phyloP scores from a whole-genome alignment of 2,329 filamentous ascomycete species.

The Botrytis tulipae region DNA sequence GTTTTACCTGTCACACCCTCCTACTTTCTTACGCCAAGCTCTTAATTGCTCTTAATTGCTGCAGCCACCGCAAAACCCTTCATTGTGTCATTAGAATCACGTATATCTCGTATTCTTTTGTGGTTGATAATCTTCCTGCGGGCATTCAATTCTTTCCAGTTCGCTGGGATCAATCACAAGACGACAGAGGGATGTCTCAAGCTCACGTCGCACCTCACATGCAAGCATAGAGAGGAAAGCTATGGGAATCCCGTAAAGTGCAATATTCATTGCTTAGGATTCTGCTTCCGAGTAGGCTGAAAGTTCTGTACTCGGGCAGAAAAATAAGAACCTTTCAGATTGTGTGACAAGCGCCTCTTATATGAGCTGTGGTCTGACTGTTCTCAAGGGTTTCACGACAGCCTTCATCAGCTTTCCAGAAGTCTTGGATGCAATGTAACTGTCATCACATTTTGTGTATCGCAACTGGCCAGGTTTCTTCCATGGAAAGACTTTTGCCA shows the following conservation, averaged over 20 bases:
- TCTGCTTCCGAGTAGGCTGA: neutral
- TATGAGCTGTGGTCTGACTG: conserved; percentile 1
- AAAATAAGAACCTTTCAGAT: neutral
- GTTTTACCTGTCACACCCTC: neutral
- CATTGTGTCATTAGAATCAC: neutral
- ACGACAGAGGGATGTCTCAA: neutral
- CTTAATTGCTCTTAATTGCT: neutral
- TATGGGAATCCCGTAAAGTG: no score
- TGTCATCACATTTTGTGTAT: neutral
- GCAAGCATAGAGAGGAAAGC: neutral
- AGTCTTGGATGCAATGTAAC: conserved; percentile 1
- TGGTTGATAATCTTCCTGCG: neutral
- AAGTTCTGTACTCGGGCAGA: neutral
- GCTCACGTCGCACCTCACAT: neutral
- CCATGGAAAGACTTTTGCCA: neutral
- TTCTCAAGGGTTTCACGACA: neutral
- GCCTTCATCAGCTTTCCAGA: conserved; percentile 14
- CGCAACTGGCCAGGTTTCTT: neutral
- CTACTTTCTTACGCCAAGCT: neutral
- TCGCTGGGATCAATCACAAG: neutral
- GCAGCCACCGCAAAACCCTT: neutral
- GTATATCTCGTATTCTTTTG: neutral
- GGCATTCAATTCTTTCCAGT: neutral
- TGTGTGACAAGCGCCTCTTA: neutral
- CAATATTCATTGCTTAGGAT: neutral